Evolutionary conservation across 805 yeast species (phyloP).

Genomic region (Alloascoidea africana): DNA sequence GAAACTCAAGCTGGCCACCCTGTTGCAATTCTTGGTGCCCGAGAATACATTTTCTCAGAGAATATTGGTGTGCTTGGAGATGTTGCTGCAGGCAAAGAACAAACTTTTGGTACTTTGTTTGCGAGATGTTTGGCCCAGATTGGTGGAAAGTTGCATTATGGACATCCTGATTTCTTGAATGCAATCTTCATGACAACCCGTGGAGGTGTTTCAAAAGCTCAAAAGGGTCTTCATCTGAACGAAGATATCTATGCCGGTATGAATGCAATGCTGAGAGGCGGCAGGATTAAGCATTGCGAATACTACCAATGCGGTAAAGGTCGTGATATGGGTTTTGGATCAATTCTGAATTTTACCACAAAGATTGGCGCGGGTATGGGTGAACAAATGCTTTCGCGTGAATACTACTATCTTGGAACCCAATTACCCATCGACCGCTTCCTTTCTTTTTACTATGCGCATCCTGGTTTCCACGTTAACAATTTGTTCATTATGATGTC

Average conservation of each 20-base stretch:
- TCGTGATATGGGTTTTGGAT: conserved; percentile 72
- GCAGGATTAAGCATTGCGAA: conserved; percentile 74
- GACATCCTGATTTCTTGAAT: conserved; percentile 76
- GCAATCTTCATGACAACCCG: conserved; percentile 67
- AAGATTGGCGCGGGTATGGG: conserved; percentile 90
- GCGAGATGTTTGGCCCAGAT: conserved; percentile 71
- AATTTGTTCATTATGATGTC: conserved; percentile 62
- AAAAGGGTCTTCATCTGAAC: conserved; percentile 66
- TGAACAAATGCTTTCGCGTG: conserved; percentile 73
- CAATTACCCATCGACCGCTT: conserved; percentile 68
- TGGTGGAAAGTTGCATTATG: conserved; percentile 76
- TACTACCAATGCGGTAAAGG: conserved; percentile 82
- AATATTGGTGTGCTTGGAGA: conserved; percentile 74
- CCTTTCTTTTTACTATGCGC: conserved; percentile 70
- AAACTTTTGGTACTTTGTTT: conserved; percentile 73
- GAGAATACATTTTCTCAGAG: conserved; percentile 75
- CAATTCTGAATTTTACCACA: conserved; percentile 68
- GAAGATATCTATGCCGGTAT: conserved; percentile 84
- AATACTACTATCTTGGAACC: conserved; percentile 65
- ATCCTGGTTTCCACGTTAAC: conserved; percentile 76
- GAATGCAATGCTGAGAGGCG: conserved; percentile 66
- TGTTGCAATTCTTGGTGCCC: conserved; percentile 71
- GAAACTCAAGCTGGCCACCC: conserved; percentile 31
- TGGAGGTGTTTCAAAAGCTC: conserved; percentile 82
- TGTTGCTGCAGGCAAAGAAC: conserved; percentile 81